These are phyloP conservation scores for Clonostachys rhizophaga DNA, from an alignment of 2,329 filamentous ascomycete genomes.

Conservation along the genomic window DNA sequence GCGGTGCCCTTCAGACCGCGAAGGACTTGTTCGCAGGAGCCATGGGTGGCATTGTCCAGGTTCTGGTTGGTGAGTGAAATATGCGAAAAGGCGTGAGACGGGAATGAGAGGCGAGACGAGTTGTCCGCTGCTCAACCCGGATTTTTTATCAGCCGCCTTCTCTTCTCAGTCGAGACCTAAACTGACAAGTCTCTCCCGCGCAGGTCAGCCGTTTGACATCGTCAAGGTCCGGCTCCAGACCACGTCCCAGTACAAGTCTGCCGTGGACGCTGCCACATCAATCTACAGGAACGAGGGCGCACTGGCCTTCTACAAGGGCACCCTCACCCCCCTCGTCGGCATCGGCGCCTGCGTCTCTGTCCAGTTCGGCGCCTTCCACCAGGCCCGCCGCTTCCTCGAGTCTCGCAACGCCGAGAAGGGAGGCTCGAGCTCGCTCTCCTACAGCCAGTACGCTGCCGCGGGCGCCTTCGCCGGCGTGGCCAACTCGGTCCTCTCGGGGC, in stretches of 20 bases:
- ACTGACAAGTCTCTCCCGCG: neutral
- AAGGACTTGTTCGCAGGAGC: constrained; percentile 94
- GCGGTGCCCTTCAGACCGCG: constrained; percentile 52
- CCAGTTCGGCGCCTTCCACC: constrained; percentile 96
- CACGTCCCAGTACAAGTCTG: constrained; percentile 72
- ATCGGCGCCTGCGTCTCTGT: constrained; percentile 98
- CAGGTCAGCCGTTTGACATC: constrained; percentile 77
- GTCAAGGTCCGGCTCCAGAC: constrained; percentile 98
- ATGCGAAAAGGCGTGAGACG: neutral
- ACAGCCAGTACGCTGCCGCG: constrained; percentile 82
- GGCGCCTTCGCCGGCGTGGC: constrained; percentile 90
- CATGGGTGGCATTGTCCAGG: constrained; percentile 87
- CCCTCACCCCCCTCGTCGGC: constrained; percentile 86
- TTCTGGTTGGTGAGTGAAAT: constrained; percentile 71
- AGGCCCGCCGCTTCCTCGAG: constrained; percentile 83
- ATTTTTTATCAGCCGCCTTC: neutral
- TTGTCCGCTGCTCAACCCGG: neutral
- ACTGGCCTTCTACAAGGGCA: constrained; percentile 96
- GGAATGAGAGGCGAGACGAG: neutral
- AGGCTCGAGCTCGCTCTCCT: constrained; percentile 52
- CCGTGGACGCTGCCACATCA: constrained; percentile 72
- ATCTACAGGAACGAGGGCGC: constrained; percentile 89
- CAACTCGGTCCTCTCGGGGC: constrained; percentile 82
- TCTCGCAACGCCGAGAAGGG: constrained; percentile 53
- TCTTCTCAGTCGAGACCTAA: neutral